phyloP scores from a whole-genome alignment of 257 asterid genomes.

The Hygrophila difformis region DNA sequence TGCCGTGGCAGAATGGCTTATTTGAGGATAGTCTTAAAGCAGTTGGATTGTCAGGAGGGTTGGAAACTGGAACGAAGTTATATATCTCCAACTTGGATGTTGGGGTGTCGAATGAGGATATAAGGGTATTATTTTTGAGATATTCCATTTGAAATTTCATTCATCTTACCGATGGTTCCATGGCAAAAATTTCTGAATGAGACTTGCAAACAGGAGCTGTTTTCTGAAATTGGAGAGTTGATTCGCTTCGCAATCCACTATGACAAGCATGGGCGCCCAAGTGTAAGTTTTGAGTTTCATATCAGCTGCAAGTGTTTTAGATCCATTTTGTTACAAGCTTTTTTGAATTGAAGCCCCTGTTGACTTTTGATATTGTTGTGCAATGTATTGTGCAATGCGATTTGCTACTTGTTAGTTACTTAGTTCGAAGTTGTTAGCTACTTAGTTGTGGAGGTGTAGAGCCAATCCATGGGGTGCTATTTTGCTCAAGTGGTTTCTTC shows the following conservation, averaged over 20 bases:
- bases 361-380: too few species aligned
- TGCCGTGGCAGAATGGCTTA: constrained; percentile 84
- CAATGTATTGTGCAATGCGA: background rate
- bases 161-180: constrained; percentile 25
- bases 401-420: background rate
- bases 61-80: constrained; percentile 59
- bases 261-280: constrained; percentile 80
- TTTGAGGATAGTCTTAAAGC: constrained; percentile 84
- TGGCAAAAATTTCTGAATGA: constrained; percentile 35
- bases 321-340: too few species aligned
- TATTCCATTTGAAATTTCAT: constrained; percentile 18
- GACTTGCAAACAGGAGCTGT: constrained; percentile 70
- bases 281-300: too few species aligned
- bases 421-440: too few species aligned
- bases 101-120: constrained; percentile 83
- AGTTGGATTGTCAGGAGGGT: constrained; percentile 64
- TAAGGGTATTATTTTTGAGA: constrained; percentile 64
- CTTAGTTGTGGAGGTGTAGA: background rate
- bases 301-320: background rate
- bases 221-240: constrained; percentile 80
- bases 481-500: too few species aligned
- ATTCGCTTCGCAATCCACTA: constrained; percentile 73
- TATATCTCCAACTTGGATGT: constrained; percentile 62
- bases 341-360: too few species aligned
- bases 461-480: too few species aligned